phyloP scores from a whole-genome alignment of 2,329 filamentous ascomycete species.

The Aureobasidium subglaciale region DNA sequence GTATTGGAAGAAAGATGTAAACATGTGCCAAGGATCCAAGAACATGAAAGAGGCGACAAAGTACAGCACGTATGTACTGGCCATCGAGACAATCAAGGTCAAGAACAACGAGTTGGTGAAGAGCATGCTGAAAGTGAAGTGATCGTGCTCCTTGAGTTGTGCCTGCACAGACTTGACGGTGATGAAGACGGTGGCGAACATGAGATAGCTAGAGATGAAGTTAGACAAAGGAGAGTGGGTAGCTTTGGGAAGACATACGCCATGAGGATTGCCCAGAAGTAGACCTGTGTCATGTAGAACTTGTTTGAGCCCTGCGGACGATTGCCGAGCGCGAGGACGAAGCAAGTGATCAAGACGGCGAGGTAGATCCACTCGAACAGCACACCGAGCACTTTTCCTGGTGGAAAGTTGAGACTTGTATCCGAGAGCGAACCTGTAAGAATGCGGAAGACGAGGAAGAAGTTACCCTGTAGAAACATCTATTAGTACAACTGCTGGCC shows the following conservation, averaged over 20 bases:
- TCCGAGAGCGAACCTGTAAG: conserved; percentile 78
- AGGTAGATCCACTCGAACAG: conserved; percentile 97
- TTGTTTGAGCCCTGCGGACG: conserved; percentile 87
- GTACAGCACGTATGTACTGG: conserved; percentile 91
- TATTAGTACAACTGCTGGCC: not conserved
- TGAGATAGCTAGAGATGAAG: conserved; percentile 58
- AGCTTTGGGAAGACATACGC: conserved; percentile 54
- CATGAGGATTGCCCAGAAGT: conserved; percentile 97
- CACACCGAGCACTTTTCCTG: conserved; percentile 74
- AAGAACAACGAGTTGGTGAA: conserved; percentile 88
- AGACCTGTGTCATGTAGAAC: conserved; percentile 95
- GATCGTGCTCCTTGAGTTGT: conserved; percentile 53
- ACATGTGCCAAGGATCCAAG: conserved; percentile 98
- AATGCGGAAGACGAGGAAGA: conserved; percentile 98
- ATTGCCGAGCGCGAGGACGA: conserved; percentile 90
- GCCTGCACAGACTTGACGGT: conserved; percentile 76
- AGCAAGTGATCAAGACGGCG: conserved; percentile 84
- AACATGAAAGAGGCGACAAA: conserved; percentile 85
- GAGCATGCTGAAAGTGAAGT: conserved; percentile 64
- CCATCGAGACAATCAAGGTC: conserved; percentile 84
- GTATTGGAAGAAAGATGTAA: conserved; percentile 90
- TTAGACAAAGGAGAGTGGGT: not conserved
- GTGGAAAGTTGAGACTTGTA: conserved; percentile 61
- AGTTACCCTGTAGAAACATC: conserved; percentile 59
- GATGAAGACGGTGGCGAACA: conserved; percentile 93